Conservation (phyloP, 2,329 filamentous ascomycete species). For the Alternaria consortialis region DNA sequence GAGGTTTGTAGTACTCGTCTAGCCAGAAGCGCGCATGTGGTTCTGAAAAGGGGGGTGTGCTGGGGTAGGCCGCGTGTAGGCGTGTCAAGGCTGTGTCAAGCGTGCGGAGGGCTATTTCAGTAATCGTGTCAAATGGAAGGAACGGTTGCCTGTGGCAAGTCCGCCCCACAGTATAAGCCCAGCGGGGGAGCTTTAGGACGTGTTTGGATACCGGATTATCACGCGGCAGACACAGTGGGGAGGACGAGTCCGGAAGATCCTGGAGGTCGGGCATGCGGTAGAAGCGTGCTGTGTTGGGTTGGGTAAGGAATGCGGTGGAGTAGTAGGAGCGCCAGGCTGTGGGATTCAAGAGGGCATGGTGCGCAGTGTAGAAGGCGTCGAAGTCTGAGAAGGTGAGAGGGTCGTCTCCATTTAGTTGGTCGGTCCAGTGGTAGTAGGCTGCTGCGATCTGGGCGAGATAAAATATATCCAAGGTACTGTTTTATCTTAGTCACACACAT, state of each 20-base stretch:
- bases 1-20: too few relatives aligned
- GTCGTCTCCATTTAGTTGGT: constrained; percentile 3
- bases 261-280: constrained; percentile 9
- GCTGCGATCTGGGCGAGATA: constrained; percentile 11
- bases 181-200: too few relatives aligned
- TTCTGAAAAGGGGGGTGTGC: too few relatives aligned
- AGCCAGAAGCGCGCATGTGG: too few relatives aligned
- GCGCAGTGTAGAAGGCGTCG: neutral
- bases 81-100: too few relatives aligned
- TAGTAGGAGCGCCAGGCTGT: constrained; percentile 2
- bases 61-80: too few relatives aligned
- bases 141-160: too few relatives aligned
- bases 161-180: too few relatives aligned
- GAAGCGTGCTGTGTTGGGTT: constrained; percentile 11
- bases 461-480: constrained; percentile 10
- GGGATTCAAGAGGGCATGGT: neutral
- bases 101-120: too few relatives aligned
- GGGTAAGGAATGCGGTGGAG: constrained; percentile 6
- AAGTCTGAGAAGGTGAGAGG: constrained; percentile 1
- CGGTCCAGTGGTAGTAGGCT: constrained; percentile 11
- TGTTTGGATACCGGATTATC: too few relatives aligned
- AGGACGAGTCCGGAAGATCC: constrained; percentile 7
- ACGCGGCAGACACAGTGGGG: neutral
- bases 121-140: too few relatives aligned
- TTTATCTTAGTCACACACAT: neutral